Evolutionary conservation across 2,329 filamentous ascomycete genomes (phyloP).

Genomic region (Aspergillus neotritici): DNA sequence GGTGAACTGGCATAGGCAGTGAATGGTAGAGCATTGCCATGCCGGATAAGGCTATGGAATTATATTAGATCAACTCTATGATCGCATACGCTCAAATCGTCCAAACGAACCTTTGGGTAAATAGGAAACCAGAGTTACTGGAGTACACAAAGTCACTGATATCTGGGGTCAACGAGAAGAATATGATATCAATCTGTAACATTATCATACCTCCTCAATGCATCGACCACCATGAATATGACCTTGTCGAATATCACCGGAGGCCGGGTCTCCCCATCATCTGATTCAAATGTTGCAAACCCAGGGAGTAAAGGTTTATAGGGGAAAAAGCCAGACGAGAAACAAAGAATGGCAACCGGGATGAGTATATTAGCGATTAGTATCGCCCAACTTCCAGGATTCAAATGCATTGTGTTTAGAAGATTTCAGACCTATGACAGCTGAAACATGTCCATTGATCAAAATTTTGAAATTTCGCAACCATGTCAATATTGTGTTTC

Average conservation of each 20-base stretch:
- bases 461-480: no score
- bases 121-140: constrained; percentile 71
- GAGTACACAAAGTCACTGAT: constrained; percentile 87
- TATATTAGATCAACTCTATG: constrained; percentile 6
- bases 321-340: constrained; percentile 91
- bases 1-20: constrained; percentile 94
- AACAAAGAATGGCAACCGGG: constrained; percentile 66
- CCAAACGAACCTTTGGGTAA: constrained; percentile 68
- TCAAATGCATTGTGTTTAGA: constrained; percentile 16
- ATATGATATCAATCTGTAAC: not conserved
- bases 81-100: not conserved
- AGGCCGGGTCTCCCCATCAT: constrained; percentile 50
- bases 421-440: not conserved
- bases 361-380: constrained; percentile 69
- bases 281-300: constrained; percentile 59
- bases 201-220: constrained; percentile 66
- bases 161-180: constrained; percentile 16
- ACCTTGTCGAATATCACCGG: constrained; percentile 76
- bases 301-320: constrained; percentile 93
- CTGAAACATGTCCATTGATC: not conserved
- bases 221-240: constrained; percentile 97
- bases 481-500: no score
- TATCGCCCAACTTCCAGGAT: constrained; percentile 40
- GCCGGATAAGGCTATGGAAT: constrained; percentile 65
- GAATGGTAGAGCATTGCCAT: constrained; percentile 81